Percentiles rank a stretch among this genome's conserved stretches.
phyloP scores from a whole-genome alignment of 768 basidiomycete species.

The Leccinum aurantiacum region DNA sequence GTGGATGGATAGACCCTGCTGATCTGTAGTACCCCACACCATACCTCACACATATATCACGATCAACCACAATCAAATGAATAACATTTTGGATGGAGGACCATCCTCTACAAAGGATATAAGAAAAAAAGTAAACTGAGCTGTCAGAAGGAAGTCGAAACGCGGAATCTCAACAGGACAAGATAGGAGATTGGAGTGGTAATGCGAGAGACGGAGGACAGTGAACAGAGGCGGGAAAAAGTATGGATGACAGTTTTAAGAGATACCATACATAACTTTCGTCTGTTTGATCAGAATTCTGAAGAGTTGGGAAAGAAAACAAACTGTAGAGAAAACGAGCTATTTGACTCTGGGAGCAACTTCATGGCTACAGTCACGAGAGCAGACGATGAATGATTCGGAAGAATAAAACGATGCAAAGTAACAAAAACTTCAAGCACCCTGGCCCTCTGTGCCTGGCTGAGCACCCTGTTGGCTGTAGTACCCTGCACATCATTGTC shows the following conservation, averaged over 20 bases:
- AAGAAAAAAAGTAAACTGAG: slow-evolving; percentile 23
- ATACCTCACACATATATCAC: slow-evolving; percentile 19
- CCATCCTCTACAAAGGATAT: slow-evolving; percentile 36
- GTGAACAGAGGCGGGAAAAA: slow-evolving; percentile 26
- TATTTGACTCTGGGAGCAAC: slow-evolving; percentile 20
- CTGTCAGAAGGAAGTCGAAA: slow-evolving; percentile 19
- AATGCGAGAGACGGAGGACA: slow-evolving; percentile 21
- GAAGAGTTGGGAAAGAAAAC: slow-evolving; percentile 26
- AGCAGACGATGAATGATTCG: slow-evolving; percentile 26
- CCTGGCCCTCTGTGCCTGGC: slow-evolving; percentile 55
- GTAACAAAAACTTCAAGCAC: slow-evolving; percentile 29
- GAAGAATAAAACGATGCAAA: slow-evolving; percentile 29
- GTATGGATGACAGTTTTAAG: slow-evolving; percentile 32
- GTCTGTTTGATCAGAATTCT: slow-evolving; percentile 34
- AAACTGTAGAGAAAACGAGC: slow-evolving; percentile 20
- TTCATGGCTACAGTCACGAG: slow-evolving; percentile 36
- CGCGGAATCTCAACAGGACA: slow-evolving; percentile 29
- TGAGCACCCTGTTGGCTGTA: slow-evolving; percentile 74
- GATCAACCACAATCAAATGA: slow-evolving; percentile 15
- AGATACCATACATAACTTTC: slow-evolving; percentile 36
- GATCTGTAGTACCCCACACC: slow-evolving; percentile 18
- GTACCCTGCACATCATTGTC: slow-evolving; percentile 55
- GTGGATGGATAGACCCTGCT: slow-evolving; percentile 46
- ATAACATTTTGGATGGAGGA: slow-evolving; percentile 28
- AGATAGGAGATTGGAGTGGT: slow-evolving; percentile 17